Conservation (phyloP, 495 filamentous ascomycete species). For the Niebla homalea region DNA sequence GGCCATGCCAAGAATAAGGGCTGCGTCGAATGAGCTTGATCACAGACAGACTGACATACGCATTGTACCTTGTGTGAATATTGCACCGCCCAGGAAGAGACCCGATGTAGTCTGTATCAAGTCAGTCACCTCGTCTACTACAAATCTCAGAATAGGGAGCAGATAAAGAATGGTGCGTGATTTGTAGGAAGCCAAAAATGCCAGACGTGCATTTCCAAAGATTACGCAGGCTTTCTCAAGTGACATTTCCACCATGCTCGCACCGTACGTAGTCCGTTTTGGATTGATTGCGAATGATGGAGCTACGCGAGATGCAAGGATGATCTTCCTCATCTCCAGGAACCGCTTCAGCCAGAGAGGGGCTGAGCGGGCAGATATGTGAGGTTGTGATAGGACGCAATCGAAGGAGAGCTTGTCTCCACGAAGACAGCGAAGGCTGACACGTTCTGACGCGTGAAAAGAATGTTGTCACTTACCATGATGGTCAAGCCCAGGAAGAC, state of each 20-base stretch:
- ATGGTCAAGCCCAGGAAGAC: slow-evolving; percentile 46
- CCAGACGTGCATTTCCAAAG: slow-evolving; percentile 46
- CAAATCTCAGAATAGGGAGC: slow-evolving; percentile 4
- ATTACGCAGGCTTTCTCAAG: slow-evolving; percentile 68
- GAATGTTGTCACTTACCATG: slow-evolving; percentile 38
- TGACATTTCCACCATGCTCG: slow-evolving; percentile 79
- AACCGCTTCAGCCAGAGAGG: slow-evolving; percentile 76
- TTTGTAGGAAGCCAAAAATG: slow-evolving; percentile 89
- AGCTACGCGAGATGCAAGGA: slow-evolving; percentile 60
- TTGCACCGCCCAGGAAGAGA: slow-evolving; percentile 30
- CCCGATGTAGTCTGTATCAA: slow-evolving; percentile 36
- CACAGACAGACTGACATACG: slow-evolving; percentile 1
- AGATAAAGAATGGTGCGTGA: background rate
- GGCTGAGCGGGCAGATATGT: slow-evolving; percentile 93
- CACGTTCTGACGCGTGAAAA: background rate
- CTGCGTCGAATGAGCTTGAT: slow-evolving; percentile 29
- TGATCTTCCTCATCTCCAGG: slow-evolving; percentile 96
- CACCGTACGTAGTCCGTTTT: slow-evolving; percentile 56
- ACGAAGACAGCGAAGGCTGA: slow-evolving; percentile 9
- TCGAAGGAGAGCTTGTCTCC: slow-evolving; percentile 2
- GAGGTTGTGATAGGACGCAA: slow-evolving; percentile 39
- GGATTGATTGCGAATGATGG: slow-evolving; percentile 69
- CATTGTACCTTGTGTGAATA: slow-evolving; percentile 43
- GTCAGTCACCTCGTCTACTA: slow-evolving; percentile 20
- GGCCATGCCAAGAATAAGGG: slow-evolving; percentile 60